Evolutionary conservation across 208 protist species (phyloP), one percentile per base, ranked within the genome.

Genomic region (Vickermania ingenoplastis): DNA sequence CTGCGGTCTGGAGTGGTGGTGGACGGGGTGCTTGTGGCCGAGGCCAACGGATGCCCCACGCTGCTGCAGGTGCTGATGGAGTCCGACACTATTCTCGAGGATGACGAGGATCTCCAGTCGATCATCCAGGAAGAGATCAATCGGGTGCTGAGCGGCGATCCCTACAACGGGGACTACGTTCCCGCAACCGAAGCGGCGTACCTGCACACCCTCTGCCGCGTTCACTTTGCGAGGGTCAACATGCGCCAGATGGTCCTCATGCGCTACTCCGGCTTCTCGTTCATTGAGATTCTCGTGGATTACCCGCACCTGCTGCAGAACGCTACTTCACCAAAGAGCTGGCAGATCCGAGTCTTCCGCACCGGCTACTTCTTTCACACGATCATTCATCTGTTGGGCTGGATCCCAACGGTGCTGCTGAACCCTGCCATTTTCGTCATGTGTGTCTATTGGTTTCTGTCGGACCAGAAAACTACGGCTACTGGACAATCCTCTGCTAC

Each of bases 251-350:
- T 85, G 66, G 69, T 72, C 7, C 80, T 88, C 7, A 73, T 88
- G 29, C 77, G 77, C 17, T 77, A 89, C 57, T 87, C 82, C 11
- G 87, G 87, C 1, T 91, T 91, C 71, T 83, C 89, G 60, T 91
- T 87, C 66, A 69, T 79, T 31, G 79, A 82, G 61, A 73, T 94
- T 41, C 65, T 91, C 31, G 65, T 74, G 36, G 83, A 91, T 49
- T 86, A 72, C 54, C 81, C 81, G 5, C 80, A 94, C 60, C 26
- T 94, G 23, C 27, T 75, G 2, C 73, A 70, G 25, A 67, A 85
- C 45, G 31, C 82, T 17, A 45, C 36, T 17, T 45, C 36, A 45
- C 36, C 36, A n/a, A 45, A 45, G 17, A 45, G 36, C 36, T 45
- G 36, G 36, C 36, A 45, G 36, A 45, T 45, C 17, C 36, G 36